phyloP scores from a whole-genome alignment of 2,329 filamentous ascomycete species.

The Cercospora berteroae region DNA sequence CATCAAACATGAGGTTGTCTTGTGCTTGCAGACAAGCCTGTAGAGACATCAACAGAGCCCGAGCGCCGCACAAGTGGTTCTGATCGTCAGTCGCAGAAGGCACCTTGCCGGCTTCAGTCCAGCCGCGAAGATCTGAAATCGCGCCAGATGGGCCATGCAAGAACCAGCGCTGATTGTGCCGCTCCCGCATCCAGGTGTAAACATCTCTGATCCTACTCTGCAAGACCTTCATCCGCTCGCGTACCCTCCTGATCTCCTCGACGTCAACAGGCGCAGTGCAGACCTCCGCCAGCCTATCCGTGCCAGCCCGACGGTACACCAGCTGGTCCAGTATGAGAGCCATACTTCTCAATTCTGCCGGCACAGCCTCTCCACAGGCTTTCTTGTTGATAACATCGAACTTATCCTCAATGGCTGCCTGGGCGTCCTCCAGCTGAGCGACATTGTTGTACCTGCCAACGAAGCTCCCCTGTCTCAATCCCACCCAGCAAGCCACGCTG shows the following conservation, averaged over 20 bases:
- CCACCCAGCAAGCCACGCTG: not conserved
- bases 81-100: not conserved
- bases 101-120: not conserved
- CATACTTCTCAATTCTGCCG: not conserved
- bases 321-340: not conserved
- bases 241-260: not conserved
- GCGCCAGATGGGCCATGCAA: not conserved
- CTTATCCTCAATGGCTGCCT: not conserved
- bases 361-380: not conserved
- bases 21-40: not conserved
- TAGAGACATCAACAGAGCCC: constrained; percentile 6
- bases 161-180: not conserved
- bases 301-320: not conserved
- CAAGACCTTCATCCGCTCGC: not conserved
- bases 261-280: not conserved
- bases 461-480: not conserved
- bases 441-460: not conserved
- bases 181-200: not conserved
- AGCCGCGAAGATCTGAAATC: not conserved
- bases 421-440: not conserved
- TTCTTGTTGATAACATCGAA: constrained; percentile 1
- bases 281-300: not conserved
- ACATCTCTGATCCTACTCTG: not conserved
- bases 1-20: not conserved
- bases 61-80: not conserved